Conservation (phyloP, 164 flowering plant species). For the Stephania japonica region DNA sequence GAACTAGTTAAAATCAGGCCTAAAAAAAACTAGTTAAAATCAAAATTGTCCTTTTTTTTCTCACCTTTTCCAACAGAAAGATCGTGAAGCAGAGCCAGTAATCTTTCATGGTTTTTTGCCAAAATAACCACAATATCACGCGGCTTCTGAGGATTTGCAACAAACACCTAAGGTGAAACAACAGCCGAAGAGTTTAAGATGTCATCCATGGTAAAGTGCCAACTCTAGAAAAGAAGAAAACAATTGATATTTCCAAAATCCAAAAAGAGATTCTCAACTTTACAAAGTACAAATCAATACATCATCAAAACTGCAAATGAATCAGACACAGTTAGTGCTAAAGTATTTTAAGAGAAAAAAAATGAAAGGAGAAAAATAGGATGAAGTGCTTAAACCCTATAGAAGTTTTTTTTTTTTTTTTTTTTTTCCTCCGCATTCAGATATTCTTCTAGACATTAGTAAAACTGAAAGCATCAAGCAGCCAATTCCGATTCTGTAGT, state of each 20-base stretch:
- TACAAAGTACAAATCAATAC: too few relatives aligned
- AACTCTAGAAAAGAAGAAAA: not conserved
- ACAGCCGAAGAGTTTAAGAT: not conserved
- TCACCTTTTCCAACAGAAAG: constrained; percentile 79
- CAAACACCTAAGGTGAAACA: constrained; percentile 60
- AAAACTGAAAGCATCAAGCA: not conserved
- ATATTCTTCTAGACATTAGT: too few relatives aligned
- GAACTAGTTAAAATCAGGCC: too few relatives aligned
- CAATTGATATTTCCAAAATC: not conserved
- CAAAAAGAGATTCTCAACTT: too few relatives aligned
- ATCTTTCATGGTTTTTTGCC: constrained; percentile 67
- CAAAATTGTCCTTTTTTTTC: not conserved
- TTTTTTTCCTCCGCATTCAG: too few relatives aligned
- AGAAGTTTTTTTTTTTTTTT: too few relatives aligned
- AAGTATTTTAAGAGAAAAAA: too few relatives aligned
- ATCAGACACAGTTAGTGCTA: too few relatives aligned
- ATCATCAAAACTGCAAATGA: too few relatives aligned
- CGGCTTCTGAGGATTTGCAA: constrained; percentile 95
- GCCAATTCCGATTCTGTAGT: not conserved
- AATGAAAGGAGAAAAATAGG: too few relatives aligned
- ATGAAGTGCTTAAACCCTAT: too few relatives aligned
- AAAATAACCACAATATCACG: constrained; percentile 67
- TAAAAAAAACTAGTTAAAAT: too few relatives aligned
- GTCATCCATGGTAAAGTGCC: not conserved
- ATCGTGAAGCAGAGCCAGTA: constrained; percentile 59